These are phyloP conservation scores for Phytophthora ohioensis DNA, from an alignment of 352 stramenopile species.

Conservation along the genomic window DNA sequence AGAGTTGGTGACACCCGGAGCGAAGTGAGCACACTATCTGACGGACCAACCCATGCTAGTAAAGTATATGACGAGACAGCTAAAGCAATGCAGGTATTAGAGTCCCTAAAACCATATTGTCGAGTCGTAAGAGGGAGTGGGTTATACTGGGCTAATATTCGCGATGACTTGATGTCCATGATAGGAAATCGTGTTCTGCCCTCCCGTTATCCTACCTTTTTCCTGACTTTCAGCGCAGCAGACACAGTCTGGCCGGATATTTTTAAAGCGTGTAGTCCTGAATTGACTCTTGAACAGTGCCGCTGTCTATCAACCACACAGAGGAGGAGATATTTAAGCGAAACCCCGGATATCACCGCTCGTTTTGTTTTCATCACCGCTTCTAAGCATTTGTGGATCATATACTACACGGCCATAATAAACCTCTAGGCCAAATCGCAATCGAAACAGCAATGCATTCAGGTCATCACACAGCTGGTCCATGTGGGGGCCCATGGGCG, in stretches of 20 bases:
- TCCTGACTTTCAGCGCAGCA: not conserved
- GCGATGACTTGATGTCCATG: not conserved
- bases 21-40: too few species aligned
- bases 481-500: too few species aligned
- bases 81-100: not conserved
- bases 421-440: constrained; percentile 12
- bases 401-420: not conserved
- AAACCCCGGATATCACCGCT: not conserved
- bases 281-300: too few species aligned
- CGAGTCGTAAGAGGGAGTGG: not conserved
- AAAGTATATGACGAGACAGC: too few species aligned
- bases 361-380: not conserved
- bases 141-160: not conserved
- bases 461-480: too few species aligned
- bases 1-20: too few species aligned
- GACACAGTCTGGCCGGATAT: not conserved
- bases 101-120: not conserved
- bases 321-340: too few species aligned
- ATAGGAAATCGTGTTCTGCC: not conserved
- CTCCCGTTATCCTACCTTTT: not conserved
- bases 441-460: too few species aligned
- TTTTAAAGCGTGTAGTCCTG: too few species aligned
- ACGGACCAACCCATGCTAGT: too few species aligned
- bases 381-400: not conserved
- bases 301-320: too few species aligned